phyloP scores from a whole-genome alignment of 805 yeast genomes.

The Lachancea meyersii region DNA sequence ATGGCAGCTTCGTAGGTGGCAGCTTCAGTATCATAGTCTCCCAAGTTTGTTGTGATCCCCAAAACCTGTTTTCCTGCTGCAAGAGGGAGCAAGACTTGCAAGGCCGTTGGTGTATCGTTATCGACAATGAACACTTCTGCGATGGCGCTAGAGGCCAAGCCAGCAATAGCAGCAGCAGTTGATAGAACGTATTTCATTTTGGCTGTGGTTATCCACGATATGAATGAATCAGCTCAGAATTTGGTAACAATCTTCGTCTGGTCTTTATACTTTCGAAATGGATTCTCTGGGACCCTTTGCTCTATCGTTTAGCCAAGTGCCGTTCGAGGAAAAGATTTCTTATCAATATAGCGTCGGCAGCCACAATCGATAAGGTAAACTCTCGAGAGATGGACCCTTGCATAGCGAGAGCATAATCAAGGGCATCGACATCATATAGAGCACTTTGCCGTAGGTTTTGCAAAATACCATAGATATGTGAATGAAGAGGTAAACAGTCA shows the following conservation, averaged over 20 bases:
- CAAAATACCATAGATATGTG: too few relatives aligned
- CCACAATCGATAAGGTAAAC: too few relatives aligned
- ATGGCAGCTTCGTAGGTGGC: slow-evolving; percentile 31
- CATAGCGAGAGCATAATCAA: too few relatives aligned
- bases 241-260: too few relatives aligned
- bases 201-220: background rate
- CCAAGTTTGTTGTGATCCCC: slow-evolving; percentile 38
- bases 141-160: background rate
- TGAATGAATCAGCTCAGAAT: too few relatives aligned
- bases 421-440: too few relatives aligned
- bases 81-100: slow-evolving; percentile 35
- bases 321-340: background rate
- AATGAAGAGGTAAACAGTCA: too few relatives aligned
- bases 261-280: too few relatives aligned
- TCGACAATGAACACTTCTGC: slow-evolving; percentile 38
- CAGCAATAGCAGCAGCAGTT: background rate
- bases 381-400: too few relatives aligned
- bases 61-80: slow-evolving; percentile 37
- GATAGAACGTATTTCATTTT: background rate
- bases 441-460: too few relatives aligned
- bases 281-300: too few relatives aligned
- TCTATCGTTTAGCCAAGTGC: slow-evolving; percentile 32
- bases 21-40: slow-evolving; percentile 38
- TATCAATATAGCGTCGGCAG: too few relatives aligned
- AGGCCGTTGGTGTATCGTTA: slow-evolving; percentile 38